Base-by-base conservation (phyloP, 106 monocot species). In the Dendrobium catenatum region DNA sequence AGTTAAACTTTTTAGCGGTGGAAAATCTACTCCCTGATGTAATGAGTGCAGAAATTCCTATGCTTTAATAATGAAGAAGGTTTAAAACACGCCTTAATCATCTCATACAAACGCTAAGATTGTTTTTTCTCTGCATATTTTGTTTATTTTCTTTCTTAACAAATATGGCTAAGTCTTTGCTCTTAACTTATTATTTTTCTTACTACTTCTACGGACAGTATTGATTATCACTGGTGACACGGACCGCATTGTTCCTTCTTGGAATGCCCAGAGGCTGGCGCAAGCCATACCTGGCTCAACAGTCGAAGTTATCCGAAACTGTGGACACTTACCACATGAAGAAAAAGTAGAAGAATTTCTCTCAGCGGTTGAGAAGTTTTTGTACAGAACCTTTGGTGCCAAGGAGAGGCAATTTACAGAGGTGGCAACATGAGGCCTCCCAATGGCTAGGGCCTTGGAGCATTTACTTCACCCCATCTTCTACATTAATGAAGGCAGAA, bases 291-390 rank as follows among this genome's bases (percentile, higher is more conserved):
- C 96, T 33, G 79, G 87, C 11, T 89, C 96, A 17, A 85, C 74
- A 41, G 48, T 96, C 40, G 85, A 91, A 87, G 82, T 96, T 9
- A 90, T 96, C 49, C 84, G 87, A 46, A 87, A 90, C 17, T 93
- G 91, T 44, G 93, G 96, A 0, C 96, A 96, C 79, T 8, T 96
- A 27, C 96, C 96, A 11, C 96, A 96, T 42, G 96, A 96, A 86
- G 96, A 96, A 79, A 88, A 75, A 61, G 73, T 75, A 3, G 89
- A 91, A 76, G 93, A 96, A 84, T 96, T 93, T 78, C 40, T 93
- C 10, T 43, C 42, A 17, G 80, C 84, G 2, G 77, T 95, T 6
- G 81, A 89, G 10, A 88, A 78, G 43, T 96, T 96, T 79, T 78
- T 93, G 46, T 68, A 79, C 18, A 88, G 24, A 47, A 73, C 79